Conservation (phyloP, 371 early-diverging fungal genomes). For the Mortierella sp. region DNA sequence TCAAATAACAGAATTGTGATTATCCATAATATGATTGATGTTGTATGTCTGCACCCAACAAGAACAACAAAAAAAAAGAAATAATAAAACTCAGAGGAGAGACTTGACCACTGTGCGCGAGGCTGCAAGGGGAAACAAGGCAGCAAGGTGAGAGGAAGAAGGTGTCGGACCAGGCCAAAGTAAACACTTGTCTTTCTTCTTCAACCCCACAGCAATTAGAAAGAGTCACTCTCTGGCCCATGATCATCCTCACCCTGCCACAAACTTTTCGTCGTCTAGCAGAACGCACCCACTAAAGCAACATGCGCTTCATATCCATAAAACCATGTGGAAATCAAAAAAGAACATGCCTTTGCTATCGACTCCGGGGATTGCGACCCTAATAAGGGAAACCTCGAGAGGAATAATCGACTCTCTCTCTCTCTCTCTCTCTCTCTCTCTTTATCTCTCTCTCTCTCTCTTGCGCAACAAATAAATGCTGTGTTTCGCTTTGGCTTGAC, state of each 20-base stretch:
- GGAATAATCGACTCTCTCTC: too few species aligned
- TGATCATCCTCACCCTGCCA: not conserved
- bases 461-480: not conserved
- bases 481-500: not conserved
- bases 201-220: conserved; percentile 2
- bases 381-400: not conserved
- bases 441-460: not conserved
- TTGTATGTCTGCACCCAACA: conserved; percentile 2
- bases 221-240: not conserved
- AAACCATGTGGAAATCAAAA: not conserved
- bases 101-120: not conserved
- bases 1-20: not conserved
- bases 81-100: conserved; percentile 7
- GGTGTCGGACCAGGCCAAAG: not conserved
- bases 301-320: not conserved
- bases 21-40: too few species aligned
- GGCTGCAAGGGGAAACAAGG: not conserved
- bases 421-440: not conserved
- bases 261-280: not conserved
- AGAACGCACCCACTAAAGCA: not conserved
- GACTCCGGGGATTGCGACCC: conserved; percentile 1
- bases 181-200: not conserved
- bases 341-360: too few species aligned
- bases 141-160: not conserved
- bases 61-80: conserved; percentile 9